Base-by-base conservation (phyloP, 2,329 filamentous ascomycete genomes). In the Aspergillus arachidicola region DNA sequence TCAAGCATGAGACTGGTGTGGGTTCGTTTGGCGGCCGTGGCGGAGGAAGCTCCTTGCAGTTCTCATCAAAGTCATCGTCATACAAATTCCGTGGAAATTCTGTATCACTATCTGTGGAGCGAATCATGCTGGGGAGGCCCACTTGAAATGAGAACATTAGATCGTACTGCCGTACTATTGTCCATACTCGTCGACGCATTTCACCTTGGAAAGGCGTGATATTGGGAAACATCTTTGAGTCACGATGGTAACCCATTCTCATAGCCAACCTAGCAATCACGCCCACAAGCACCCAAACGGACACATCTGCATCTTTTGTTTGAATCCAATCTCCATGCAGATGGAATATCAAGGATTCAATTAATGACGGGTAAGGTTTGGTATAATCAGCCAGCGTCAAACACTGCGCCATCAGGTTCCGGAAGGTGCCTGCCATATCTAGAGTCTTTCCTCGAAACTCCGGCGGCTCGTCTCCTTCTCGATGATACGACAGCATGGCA, bases 91-190 rank as follows among this genome's bases (percentile, higher is more conserved):
- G 80, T 19, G 89, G 89, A 23, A 87, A 74, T 1, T 81, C 77
- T 0, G 87, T 89, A 70, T 91, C 89, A 54, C 83, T 86, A 64
- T 90, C 88, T 41, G 88, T 84, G 28, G 83, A 81, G 61, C 87
- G 83, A 51, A 90, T 81, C 86, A 91, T 89, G 70, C 84, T 84
- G 2, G 89, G 89, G 59, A 92, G 79, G 2, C 89, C 89, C 64
- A 90, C 83, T 70, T 91, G 88, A 70, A 90, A 90, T 1, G 87
- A 86, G 30, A 89, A 86, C 4, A 91, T 75, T 3, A 88, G 75
- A 70, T 91, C 89, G 54, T 90, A 81, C 70, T 89, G 86, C 38
- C 81, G 74, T 10, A 83, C 79, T 70, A 81, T 82, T 0, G 78
- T 76, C 82, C 82, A 84, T 19, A 84, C 75, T 45, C 82, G 76